Conservation (phyloP, 1,139 yeast genomes). For the Torulaspora pretoriensis region DNA sequence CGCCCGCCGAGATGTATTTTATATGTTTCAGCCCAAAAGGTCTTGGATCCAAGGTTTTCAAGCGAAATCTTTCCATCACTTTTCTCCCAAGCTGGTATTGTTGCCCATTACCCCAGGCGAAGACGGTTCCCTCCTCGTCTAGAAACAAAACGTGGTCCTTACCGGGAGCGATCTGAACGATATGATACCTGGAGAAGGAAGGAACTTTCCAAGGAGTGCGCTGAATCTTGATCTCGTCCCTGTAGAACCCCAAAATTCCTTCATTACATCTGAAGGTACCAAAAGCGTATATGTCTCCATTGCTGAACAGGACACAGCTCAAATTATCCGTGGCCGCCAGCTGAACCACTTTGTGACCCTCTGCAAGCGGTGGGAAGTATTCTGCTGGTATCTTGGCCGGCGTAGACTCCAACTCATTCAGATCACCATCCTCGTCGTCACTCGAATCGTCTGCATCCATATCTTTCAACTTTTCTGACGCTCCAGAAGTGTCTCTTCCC, state of each 20-base stretch:
- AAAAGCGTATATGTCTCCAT: conserved; percentile 95
- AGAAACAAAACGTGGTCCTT: conserved; percentile 87
- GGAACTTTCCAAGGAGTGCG: conserved; percentile 60
- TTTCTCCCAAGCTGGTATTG: conserved; percentile 87
- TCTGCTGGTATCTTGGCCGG: conserved; percentile 63
- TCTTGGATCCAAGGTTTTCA: conserved; percentile 59
- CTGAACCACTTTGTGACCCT: conserved; percentile 55
- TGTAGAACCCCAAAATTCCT: conserved; percentile 76
- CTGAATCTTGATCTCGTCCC: conserved; percentile 61
- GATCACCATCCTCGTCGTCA: conserved; percentile 71
- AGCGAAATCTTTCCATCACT: conserved; percentile 69
- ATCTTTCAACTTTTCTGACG: conserved; percentile 58
- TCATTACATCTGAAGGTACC: conserved; percentile 94
- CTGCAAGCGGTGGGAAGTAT: conserved; percentile 52
- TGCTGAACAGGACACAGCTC: conserved; percentile 71
- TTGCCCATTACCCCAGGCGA: conserved; percentile 97
- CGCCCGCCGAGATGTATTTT: conserved; percentile 84
- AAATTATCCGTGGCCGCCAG: conserved; percentile 92
- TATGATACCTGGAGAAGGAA: conserved; percentile 47
- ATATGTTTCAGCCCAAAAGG: conserved; percentile 75
- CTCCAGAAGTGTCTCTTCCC: conserved; percentile 78
- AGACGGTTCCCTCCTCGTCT: conserved; percentile 80
- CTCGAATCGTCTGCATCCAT: conserved; percentile 54
- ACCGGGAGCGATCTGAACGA: conserved; percentile 87
- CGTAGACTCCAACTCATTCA: conserved; percentile 83